Evolutionary conservation across 2,329 filamentous ascomycete species (phyloP).

Genomic region (Fusarium longipes): DNA sequence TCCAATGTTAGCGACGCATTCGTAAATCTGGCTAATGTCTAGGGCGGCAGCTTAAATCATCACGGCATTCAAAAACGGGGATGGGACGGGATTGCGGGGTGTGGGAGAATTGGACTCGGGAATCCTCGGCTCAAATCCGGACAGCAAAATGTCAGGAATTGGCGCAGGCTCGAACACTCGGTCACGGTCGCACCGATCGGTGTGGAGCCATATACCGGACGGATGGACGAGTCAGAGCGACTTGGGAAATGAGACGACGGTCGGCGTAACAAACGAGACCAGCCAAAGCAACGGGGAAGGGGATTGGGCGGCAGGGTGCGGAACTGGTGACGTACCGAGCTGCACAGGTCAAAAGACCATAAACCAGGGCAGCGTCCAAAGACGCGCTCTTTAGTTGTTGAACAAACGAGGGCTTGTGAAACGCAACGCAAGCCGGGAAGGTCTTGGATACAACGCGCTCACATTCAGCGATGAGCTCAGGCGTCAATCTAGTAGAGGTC

Average conservation of each 20-base stretch:
- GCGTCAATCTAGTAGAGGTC: constrained; percentile 58
- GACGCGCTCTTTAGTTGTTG: constrained; percentile 68
- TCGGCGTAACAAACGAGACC: constrained; percentile 15
- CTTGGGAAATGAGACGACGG: constrained; percentile 39
- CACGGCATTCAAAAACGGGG: not conserved
- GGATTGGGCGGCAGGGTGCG: constrained; percentile 34
- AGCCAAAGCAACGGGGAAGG: constrained; percentile 29
- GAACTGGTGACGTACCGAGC: constrained; percentile 61
- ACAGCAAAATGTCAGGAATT: constrained; percentile 10
- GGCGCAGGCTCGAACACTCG: constrained; percentile 29
- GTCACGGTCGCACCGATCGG: constrained; percentile 42
- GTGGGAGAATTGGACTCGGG: constrained; percentile 21
- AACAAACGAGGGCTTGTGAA: constrained; percentile 71
- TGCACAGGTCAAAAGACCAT: constrained; percentile 67
- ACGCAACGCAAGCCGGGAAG: constrained; percentile 70
- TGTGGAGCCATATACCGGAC: constrained; percentile 43
- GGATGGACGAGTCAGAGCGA: constrained; percentile 37
- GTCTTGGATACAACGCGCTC: constrained; percentile 71
- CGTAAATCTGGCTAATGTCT: not conserved
- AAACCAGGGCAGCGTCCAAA: constrained; percentile 67
- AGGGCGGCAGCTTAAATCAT: not conserved
- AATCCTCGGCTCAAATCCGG: constrained; percentile 42
- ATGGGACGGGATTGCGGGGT: constrained; percentile 12
- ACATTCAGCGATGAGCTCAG: constrained; percentile 68
- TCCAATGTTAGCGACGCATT: constrained; percentile 24